Evolutionary conservation across 371 early-diverging fungal species (phyloP).

Genomic region (Mortierella sp.): DNA sequence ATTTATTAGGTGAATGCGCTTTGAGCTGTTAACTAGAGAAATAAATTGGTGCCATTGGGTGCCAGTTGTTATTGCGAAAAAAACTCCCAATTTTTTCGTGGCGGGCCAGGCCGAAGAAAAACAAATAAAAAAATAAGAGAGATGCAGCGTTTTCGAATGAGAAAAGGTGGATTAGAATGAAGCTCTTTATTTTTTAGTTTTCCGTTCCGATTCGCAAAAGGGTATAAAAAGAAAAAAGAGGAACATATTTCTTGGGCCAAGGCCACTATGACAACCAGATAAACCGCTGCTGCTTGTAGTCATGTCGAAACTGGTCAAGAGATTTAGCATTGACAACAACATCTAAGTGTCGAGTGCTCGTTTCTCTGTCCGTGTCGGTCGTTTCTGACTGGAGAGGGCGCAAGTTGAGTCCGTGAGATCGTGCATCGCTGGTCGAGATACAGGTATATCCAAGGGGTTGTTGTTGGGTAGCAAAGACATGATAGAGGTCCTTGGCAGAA

Average conservation of each 20-base stretch:
- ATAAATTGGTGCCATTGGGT: too few species aligned
- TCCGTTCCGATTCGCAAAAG: constrained; percentile 65
- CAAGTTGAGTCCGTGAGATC: constrained; percentile 45
- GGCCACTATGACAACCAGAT: constrained; percentile 16
- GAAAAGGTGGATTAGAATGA: too few species aligned
- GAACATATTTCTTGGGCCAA: too few species aligned
- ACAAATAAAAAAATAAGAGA: too few species aligned
- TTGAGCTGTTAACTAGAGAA: too few species aligned
- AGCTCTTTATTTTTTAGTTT: constrained; percentile 8
- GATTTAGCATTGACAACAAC: constrained; percentile 27
- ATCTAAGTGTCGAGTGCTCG: neutral
- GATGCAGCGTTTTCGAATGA: neutral
- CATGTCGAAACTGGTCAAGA: constrained; percentile 36
- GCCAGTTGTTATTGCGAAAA: neutral
- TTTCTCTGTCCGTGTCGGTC: neutral
- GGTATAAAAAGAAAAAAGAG: too few species aligned
- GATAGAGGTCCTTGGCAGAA: constrained; percentile 17
- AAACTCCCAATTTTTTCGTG: neutral
- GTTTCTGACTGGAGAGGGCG: constrained; percentile 20
- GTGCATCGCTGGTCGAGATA: constrained; percentile 29
- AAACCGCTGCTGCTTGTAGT: constrained; percentile 4
- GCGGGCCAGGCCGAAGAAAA: too few species aligned
- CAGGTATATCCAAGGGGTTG: constrained; percentile 19
- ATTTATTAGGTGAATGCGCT: too few species aligned
- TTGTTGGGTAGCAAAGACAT: constrained; percentile 21